Percentiles rank a stretch among this genome's conserved stretches.
These are phyloP conservation scores for Cucurbita moschata DNA, from an alignment of 306 rosid genomes.

Conservation along the genomic window DNA sequence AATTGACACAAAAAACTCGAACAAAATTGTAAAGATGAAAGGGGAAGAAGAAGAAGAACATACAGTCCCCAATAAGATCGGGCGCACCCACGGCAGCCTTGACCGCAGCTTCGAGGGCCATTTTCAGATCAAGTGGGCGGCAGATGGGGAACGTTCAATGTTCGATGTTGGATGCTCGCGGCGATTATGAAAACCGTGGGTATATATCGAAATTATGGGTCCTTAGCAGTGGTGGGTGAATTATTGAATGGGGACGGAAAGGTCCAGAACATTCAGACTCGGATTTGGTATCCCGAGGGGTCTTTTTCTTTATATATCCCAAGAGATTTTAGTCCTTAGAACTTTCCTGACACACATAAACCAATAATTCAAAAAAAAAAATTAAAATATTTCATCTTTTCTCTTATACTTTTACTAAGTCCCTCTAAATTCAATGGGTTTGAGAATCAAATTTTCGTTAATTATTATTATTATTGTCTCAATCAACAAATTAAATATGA, in stretches of 20 bases:
- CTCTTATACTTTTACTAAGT: no score
- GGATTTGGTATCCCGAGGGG: background rate
- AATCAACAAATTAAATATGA: no score
- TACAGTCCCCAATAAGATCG: constrained; percentile 61
- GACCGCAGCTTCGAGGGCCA: constrained; percentile 50
- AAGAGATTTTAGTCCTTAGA: no score
- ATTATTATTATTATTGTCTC: no score
- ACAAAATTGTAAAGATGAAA: background rate
- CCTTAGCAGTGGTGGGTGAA: background rate
- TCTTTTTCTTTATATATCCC: no score
- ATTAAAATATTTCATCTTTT: no score
- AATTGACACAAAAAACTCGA: constrained; percentile 1
- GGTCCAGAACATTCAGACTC: background rate
- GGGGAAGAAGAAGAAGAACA: background rate
- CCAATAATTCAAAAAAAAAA: no score
- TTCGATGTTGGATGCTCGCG: background rate
- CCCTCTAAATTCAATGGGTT: no score
- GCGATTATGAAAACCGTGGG: background rate
- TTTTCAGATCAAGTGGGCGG: background rate
- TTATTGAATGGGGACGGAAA: background rate
- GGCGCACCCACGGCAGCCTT: constrained; percentile 69
- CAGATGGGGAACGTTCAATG: background rate
- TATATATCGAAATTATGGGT: background rate
- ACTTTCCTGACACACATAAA: no score
- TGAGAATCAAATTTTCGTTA: no score